These are phyloP conservation scores for Pecoramyces ruminantium DNA, from an alignment of 192 early-diverging fungal genomes.

Conservation along the genomic window DNA sequence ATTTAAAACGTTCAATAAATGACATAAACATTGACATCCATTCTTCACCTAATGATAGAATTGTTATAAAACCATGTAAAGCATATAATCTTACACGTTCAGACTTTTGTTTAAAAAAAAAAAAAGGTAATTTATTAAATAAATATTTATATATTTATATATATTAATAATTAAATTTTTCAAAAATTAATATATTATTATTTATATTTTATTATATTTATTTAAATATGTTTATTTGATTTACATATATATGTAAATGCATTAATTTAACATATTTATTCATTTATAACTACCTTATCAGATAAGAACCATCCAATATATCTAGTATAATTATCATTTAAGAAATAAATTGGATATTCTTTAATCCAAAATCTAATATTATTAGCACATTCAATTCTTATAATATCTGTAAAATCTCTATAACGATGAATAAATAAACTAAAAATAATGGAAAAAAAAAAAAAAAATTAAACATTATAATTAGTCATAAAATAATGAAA, in stretches of 20 bases:
- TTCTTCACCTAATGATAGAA: slow-evolving; percentile 18
- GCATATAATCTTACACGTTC: slow-evolving; percentile 44
- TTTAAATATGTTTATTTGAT: no score
- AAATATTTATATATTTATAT: no score
- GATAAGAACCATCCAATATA: slow-evolving; percentile 78
- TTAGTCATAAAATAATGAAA: background rate
- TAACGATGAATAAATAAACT: slow-evolving; percentile 76
- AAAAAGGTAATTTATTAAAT: no score
- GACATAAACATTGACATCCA: slow-evolving; percentile 26
- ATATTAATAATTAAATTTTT: background rate
- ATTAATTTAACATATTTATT: background rate
- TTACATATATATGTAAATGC: background rate
- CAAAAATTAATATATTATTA: background rate
- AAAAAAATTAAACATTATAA: background rate
- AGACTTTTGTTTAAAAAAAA: slow-evolving; percentile 8
- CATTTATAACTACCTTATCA: slow-evolving; percentile 32
- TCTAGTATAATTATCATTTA: slow-evolving; percentile 55
- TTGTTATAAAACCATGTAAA: slow-evolving; percentile 40
- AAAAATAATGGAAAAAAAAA: background rate
- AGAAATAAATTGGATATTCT: slow-evolving; percentile 46
- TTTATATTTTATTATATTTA: background rate
- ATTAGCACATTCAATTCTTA: slow-evolving; percentile 67
- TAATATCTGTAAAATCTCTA: slow-evolving; percentile 68
- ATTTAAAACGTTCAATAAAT: slow-evolving; percentile 51
- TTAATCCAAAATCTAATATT: slow-evolving; percentile 68